Percentiles rank a stretch among this genome's conserved stretches.
Conservation (phyloP, 1,284 basidiomycete species). For the Erythrobasidium hasegawianum region DNA sequence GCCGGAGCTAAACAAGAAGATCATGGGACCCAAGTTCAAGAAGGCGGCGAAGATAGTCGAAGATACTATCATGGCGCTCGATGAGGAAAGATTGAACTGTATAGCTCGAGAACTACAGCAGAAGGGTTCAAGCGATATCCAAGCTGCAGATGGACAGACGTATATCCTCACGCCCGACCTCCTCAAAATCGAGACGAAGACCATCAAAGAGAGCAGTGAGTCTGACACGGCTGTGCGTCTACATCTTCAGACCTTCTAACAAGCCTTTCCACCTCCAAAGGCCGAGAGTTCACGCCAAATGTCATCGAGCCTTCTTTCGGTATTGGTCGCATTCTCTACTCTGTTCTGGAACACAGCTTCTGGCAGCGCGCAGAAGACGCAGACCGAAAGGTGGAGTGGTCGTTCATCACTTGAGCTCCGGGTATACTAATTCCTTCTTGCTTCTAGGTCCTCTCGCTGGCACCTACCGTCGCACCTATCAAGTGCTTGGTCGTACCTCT, state of each 20-base stretch:
- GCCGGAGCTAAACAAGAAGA: constrained; percentile 80
- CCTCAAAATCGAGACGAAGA: constrained; percentile 75
- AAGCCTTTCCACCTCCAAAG: too few species aligned
- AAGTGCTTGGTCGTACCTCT: constrained; percentile 97
- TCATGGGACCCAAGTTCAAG: constrained; percentile 83
- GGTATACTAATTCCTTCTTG: too few species aligned
- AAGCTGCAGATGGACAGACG: constrained; percentile 59
- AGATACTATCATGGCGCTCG: constrained; percentile 64
- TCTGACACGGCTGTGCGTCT: too few species aligned
- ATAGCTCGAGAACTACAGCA: constrained; percentile 67
- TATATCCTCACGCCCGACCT: constrained; percentile 72
- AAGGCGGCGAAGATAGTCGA: constrained; percentile 72
- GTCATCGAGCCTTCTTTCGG: constrained; percentile 99
- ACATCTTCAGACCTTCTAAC: too few species aligned
- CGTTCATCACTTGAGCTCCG: too few species aligned
- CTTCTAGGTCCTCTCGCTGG: constrained; percentile 90
- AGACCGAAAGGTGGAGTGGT: constrained; percentile 67
- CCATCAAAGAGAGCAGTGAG: constrained; percentile 83
- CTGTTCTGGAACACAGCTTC: constrained; percentile 90
- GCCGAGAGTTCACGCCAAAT: constrained; percentile 92
- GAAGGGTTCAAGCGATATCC: constrained; percentile 55
- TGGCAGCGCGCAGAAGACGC: constrained; percentile 90
- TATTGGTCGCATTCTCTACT: constrained; percentile 92
- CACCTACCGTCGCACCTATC: constrained; percentile 86
- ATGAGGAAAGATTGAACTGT: constrained; percentile 64